Base-by-base conservation (phyloP, 371 early-diverging fungal species). In the Apophysomyces ossiformis region DNA sequence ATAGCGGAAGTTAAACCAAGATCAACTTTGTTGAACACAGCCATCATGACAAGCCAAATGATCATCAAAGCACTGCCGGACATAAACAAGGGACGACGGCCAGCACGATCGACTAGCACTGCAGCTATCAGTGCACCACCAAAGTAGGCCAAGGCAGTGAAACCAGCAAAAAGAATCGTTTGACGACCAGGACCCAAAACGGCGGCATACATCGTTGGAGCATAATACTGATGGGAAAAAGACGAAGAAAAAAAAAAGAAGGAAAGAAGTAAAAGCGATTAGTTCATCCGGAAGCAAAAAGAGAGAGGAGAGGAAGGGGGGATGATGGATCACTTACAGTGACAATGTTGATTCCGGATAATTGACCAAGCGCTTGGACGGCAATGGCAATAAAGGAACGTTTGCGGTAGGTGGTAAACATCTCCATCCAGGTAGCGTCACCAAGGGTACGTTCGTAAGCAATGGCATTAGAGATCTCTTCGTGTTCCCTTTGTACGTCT, bases 261-360 rank as follows among this genome's bases (percentile, higher is more conserved):
- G 16, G 15, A n/a, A n/a, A n/a, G n/a, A n/a, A 26, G 32, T 26
- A 26, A 26, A 26, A 26, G 32, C 32, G 32, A 26, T 26, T 26
- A 26, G 32, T 26, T 26, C 32, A 77, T 89, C 90, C 72, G 69
- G 60, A n/a, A 39, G 8, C 12, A 35, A 43, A 26, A 61, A 43
- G 46, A 36, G 15, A 36, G 7, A 1, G 9, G 11, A 8, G 26
- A 58, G 6, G 58, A 18, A 35, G 37, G 18, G 4, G 18, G 5
- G 41, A 15, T 11, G 41, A n/a, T 37, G 13, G n/a, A 18, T 18
- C 13, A 36, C 67, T 61, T 69, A 71, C 73, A 72, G 90, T 88
- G 64, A 89, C 82, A 59, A 86, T 84, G 65, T 91, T 92, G 72
- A 92, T 90, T 41, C 91, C 91, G 3, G 86, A 86, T 5, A 90